phyloP scores from a whole-genome alignment of 192 early-diverging fungal species.

The Borealophlyctis nickersoniae region DNA sequence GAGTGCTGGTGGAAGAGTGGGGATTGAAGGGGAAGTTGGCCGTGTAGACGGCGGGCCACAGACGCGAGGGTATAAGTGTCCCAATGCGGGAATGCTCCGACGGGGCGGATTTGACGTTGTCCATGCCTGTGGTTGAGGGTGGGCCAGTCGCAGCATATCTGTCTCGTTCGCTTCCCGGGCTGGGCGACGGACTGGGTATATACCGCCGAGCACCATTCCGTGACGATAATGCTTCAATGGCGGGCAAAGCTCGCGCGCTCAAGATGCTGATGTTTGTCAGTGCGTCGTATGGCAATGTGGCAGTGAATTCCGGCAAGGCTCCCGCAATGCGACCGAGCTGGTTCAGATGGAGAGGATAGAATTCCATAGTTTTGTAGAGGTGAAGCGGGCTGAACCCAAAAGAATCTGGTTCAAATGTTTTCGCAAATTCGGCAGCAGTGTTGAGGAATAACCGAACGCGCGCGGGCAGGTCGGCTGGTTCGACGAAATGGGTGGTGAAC shows the following conservation, averaged over 20 bases:
- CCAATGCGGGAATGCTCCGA: too few relatives aligned
- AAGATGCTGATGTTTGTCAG: neutral
- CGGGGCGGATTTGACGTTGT: too few relatives aligned
- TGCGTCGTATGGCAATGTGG: neutral
- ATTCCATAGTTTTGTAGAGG: neutral
- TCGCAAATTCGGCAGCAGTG: neutral
- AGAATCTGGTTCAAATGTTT: neutral
- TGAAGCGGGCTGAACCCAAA: neutral
- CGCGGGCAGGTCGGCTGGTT: neutral
- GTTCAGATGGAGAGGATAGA: neutral
- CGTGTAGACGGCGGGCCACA: neutral
- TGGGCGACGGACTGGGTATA: neutral
- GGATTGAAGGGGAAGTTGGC: neutral
- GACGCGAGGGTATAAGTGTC: neutral
- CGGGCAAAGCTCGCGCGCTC: neutral
- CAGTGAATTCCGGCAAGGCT: neutral
- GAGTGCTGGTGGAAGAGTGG: neutral
- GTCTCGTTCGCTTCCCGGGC: neutral
- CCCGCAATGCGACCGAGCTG: neutral
- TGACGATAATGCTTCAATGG: too few relatives aligned
- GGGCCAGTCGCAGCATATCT: neutral
- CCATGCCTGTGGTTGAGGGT: too few relatives aligned
- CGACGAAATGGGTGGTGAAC: too few relatives aligned
- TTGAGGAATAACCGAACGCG: neutral
- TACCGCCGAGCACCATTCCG: neutral